Conservation (phyloP, 306 rosid genomes). For the Hippophae tibetana region DNA sequence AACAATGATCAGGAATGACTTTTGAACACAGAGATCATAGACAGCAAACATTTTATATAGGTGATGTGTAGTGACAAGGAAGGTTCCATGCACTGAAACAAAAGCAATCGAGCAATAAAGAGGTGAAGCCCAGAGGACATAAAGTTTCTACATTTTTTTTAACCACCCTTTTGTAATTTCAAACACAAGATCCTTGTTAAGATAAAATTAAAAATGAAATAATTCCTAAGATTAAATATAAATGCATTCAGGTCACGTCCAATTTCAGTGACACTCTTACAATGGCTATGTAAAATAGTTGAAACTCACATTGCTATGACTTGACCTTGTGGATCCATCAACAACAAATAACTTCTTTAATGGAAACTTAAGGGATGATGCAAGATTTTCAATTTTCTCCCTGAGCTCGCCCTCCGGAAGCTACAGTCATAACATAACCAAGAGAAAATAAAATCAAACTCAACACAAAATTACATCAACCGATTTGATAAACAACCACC, state of each 20-base stretch:
- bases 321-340: slow-evolving; percentile 97
- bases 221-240: neutral
- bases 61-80: neutral
- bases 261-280: too few relatives aligned
- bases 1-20: neutral
- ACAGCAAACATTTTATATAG: neutral
- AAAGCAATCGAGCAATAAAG: neutral
- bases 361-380: slow-evolving; percentile 84
- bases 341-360: slow-evolving; percentile 87
- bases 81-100: neutral
- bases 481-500: neutral
- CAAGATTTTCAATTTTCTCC: slow-evolving; percentile 85
- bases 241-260: neutral
- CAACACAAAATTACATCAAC: slow-evolving; percentile 2
- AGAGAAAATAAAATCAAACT: slow-evolving; percentile 11
- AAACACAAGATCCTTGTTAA: too few relatives aligned
- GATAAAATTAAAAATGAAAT: neutral
- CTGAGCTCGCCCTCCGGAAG: slow-evolving; percentile 87
- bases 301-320: slow-evolving; percentile 93
- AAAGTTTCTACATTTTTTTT: too few relatives aligned
- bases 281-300: slow-evolving; percentile 9
- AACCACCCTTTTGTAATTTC: too few relatives aligned
- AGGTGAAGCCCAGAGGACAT: too few relatives aligned
- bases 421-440: slow-evolving; percentile 38
- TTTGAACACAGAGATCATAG: neutral